Conservation (phyloP, 257 asterid species). For the Nicotiana noctiflora region DNA sequence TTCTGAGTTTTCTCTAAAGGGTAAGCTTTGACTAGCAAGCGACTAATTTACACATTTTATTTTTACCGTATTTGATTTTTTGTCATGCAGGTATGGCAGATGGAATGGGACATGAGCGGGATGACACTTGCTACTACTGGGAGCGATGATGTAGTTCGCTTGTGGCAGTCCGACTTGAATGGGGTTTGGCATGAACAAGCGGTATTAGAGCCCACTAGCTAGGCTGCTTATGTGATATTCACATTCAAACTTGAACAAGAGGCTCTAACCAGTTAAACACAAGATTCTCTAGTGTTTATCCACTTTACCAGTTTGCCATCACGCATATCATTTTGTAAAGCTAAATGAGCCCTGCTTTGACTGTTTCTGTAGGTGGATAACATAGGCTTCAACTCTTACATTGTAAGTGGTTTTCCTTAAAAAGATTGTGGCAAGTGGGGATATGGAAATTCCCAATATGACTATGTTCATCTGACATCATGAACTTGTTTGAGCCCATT, state of each 20-base stretch:
- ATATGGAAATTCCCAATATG: neutral
- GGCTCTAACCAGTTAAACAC: neutral
- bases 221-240: neutral
- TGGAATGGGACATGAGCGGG: conserved; percentile 99
- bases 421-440: neutral
- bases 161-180: conserved; percentile 80
- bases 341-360: neutral
- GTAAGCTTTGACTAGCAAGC: neutral
- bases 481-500: neutral
- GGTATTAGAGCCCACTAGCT: conserved; percentile 42
- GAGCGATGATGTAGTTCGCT: conserved; percentile 60
- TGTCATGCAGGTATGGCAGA: conserved; percentile 60
- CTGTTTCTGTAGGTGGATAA: neutral
- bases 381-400: neutral
- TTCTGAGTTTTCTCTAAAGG: neutral
- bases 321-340: neutral
- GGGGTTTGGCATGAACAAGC: conserved; percentile 86
- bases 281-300: neutral
- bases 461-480: neutral
- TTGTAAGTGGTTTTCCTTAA: neutral
- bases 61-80: neutral
- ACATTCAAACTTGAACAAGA: neutral
- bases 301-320: neutral
- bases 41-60: neutral
- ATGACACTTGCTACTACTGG: conserved; percentile 88